Evolutionary conservation across 129 eudicot genomes (phyloP), one percentile per base, ranked within the genome.

Genomic region (Calendula officinalis): DNA sequence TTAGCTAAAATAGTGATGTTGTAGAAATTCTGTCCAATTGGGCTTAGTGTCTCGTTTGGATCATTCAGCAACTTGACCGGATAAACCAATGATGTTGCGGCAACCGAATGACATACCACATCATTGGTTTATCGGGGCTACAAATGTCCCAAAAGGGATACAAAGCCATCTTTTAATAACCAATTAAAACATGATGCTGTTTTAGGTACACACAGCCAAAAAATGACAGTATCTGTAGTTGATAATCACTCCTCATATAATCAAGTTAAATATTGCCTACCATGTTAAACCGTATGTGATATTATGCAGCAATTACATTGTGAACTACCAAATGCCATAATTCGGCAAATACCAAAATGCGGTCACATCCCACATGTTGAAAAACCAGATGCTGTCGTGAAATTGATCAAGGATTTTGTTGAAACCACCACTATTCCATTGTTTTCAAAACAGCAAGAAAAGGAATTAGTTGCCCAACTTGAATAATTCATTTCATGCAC

Each of bases 341-440:
- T 92, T 69, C 95, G 89, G 5, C 98, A 77, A 73, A 78, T 92
- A 65, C 89, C 91, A 67, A 77, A 83, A 38, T 92, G 96, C 38
- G 98, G 96, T 32, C 96, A 92, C 52, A 72, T 92, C 35, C 98
- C 98, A 3, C 99, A 92, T 62, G 95, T 92, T 30, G 95, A 92
- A 60, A 92, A 92, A 66, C 96, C 99, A 7, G 75, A 65, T 3
- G 82, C 66, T 34, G 95, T 86, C 9, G 56, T 85, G 16, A 80
- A 75, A 42, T 74, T 92, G 46, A 88, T 92, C 33, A 56, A 62
- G 40, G 89, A 92, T 13, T 92, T 92, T 73, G 58, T 66, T 2
- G 10, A n/a, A 34, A 48, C 47, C 4, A 16, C 16, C 8, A 46
- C 14, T 45, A 12, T 49, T 59, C 62, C 68, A 12, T 32, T 49